Evolutionary conservation across 768 basidiomycete species (phyloP), one percentile per base, ranked within the genome.

Genomic region (Leucosporidium yakuticum): DNA sequence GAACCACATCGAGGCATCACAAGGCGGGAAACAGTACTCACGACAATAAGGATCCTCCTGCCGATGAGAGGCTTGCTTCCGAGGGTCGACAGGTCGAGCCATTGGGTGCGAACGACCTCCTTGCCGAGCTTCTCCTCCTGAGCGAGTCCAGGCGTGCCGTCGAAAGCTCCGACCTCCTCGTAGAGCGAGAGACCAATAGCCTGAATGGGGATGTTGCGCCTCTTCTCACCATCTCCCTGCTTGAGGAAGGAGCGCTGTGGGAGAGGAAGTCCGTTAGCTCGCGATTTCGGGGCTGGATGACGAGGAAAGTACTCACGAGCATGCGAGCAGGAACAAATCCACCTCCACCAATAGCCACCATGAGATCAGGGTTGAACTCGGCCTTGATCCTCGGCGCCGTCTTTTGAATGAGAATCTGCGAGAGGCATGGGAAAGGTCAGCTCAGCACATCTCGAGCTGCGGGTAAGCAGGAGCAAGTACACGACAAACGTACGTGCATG

Each of bases 171-270:
- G 23, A 98, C 82, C 32, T 89, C 85, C 78, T 99, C 96, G 74
- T 99, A 99, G 4, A 99, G 83, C 8, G 92, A 94, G 39, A 99
- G 85, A 3, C 96, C 94, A 71, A 99, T 97, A 7, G 96, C 95
- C 62, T 69, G 68, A 39, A 73, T 73, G 27, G 71, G 71, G 31
- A 73, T 67, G 86, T 65, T 89, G 87, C 74, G 34, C 51, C 83
- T 83, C 3, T 84, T 82, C 39, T 44, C 39, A 7, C 39, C 39
- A 23, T 84, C 79, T 76, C 86, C 76, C 88, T 88, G 65, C 68
- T 66, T 68, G 50, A 68, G 63, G 67, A 74, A 74, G 23, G 73
- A 76, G 62, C 84, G 65, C 60, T 61, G 60, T 23, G 21, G 50
- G 5, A 48, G 39, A 44, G 36, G 12, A 59, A 14, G 57, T 27